Evolutionary conservation across 2,329 filamentous ascomycete genomes (phyloP), one percentile per base, ranked within the genome.

Genomic region (Keithomyces neogunnii): DNA sequence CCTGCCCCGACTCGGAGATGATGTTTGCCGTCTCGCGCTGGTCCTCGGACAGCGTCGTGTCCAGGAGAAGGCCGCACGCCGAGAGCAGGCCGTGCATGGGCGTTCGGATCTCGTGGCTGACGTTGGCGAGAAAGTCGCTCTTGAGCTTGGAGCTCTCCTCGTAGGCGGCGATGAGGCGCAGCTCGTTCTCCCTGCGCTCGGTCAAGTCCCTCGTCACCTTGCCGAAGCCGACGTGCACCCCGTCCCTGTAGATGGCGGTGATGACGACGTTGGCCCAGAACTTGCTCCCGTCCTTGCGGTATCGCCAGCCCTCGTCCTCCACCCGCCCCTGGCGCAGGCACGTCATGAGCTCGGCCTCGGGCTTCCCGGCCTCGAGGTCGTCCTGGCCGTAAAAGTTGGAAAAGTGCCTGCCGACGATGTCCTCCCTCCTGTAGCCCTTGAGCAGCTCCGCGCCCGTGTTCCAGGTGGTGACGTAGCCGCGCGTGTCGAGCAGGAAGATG

Each of bases 101-200:
- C 0, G 81, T 85, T 42, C 81, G 73, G 51, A 84, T 80, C 61
- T 84, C 81, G 58, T 85, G 81, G 47, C 73, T 78, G 75, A 84
- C 84, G 59, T 84, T 82, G 48, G 78, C 78, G 30, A 83, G 62
- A 55, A 84, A 84, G 32, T 81, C 78, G 4, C 74, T 78, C 62
- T 84, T 84, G 52, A 84, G 63, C 56, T 77, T 77, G n/a, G 78
- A 76, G n/a, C 79, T 75, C 62, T 84, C 80, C 58, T 84, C 80
- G 55, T 78, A 82, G 2, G 78, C 79, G 9, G 73, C 65, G 43
- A 82, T 77, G 19, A 82, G 63, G 3, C 73, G 73, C n/a, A 72
- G 64, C 59, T 82, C 79, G 10, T 75, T 73, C 43, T 73, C 74
- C 51, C 76, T 76, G 30, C 77, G 70, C 57, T 81, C 78, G 0